Percentiles rank a stretch among this genome's conserved stretches.
Evolutionary conservation across 75 land plant genomes (phyloP).

Genomic region (Chamaecyparis obtusa): DNA sequence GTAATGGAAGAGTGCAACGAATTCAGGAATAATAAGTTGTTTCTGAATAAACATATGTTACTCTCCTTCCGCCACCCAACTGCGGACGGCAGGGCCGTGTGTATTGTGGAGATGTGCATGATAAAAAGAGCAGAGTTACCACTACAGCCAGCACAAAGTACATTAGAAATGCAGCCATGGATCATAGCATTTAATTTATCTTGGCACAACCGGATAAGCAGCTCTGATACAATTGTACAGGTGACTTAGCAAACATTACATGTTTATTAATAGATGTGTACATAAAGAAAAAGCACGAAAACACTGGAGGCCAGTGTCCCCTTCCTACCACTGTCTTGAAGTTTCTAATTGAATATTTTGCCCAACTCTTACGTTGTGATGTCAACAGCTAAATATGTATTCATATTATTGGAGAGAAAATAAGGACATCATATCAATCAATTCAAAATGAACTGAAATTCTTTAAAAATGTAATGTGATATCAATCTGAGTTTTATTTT

Average conservation of each 20-base stretch:
- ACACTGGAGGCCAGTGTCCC: not conserved
- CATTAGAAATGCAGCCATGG: constrained; percentile 9
- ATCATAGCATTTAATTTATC: not conserved
- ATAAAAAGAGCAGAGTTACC: constrained; percentile 11
- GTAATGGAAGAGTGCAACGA: not conserved
- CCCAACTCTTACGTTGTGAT: too few relatives aligned
- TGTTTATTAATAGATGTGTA: too few relatives aligned
- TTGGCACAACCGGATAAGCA: too few relatives aligned
- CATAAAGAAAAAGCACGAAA: too few relatives aligned
- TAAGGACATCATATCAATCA: too few relatives aligned
- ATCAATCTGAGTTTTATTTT: too few relatives aligned
- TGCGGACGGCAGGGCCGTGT: not conserved
- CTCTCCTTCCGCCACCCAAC: not conserved
- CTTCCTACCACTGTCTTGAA: not conserved
- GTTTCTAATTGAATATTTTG: too few relatives aligned
- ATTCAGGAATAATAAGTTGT: not conserved
- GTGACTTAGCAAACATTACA: not conserved
- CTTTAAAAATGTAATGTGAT: too few relatives aligned
- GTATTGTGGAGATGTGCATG: constrained; percentile 2
- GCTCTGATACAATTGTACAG: not conserved
- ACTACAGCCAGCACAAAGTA: constrained; percentile 6
- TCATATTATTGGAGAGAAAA: too few relatives aligned
- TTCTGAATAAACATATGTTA: not conserved
- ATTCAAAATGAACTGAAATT: too few relatives aligned
- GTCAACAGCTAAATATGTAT: too few relatives aligned